Conservation (phyloP, 2,329 filamentous ascomycete species). For the Huntiella omanensis region DNA sequence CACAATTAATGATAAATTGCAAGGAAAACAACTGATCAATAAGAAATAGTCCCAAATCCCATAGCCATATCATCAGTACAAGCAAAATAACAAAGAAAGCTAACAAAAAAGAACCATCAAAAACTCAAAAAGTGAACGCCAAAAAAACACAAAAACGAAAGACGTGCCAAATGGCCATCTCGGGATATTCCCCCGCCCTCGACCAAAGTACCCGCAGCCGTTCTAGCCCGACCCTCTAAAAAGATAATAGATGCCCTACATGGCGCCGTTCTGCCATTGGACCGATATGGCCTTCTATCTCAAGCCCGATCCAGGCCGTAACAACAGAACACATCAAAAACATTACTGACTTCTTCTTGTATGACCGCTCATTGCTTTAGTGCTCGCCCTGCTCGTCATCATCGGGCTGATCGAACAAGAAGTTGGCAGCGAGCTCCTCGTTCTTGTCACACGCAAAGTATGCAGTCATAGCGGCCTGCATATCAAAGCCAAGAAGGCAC, state of each 20-base stretch:
- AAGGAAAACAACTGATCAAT: not conserved
- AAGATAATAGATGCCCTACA: no score
- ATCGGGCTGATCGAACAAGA: constrained; percentile 91
- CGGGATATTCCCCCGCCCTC: not conserved
- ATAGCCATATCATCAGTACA: not conserved
- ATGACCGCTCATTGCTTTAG: not conserved
- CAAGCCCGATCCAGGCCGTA: not conserved
- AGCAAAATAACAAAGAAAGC: not conserved
- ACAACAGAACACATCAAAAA: not conserved
- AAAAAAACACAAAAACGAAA: not conserved
- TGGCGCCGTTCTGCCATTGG: not conserved
- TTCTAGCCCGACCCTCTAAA: no score
- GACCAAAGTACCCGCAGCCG: no score
- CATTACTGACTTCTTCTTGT: not conserved
- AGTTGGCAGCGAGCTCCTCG: constrained; percentile 94
- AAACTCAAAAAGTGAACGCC: no score
- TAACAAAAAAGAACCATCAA: not conserved
- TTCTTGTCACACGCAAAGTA: constrained; percentile 99
- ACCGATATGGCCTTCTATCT: not conserved
- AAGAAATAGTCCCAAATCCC: not conserved
- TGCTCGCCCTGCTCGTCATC: constrained; percentile 41
- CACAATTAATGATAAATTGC: no score
- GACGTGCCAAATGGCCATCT: not conserved
- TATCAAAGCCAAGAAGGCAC: constrained; percentile 80
- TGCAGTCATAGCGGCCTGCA: constrained; percentile 86